Conservation (phyloP, 2,329 filamentous ascomycete species). For the Apiospora pterosperma region DNA sequence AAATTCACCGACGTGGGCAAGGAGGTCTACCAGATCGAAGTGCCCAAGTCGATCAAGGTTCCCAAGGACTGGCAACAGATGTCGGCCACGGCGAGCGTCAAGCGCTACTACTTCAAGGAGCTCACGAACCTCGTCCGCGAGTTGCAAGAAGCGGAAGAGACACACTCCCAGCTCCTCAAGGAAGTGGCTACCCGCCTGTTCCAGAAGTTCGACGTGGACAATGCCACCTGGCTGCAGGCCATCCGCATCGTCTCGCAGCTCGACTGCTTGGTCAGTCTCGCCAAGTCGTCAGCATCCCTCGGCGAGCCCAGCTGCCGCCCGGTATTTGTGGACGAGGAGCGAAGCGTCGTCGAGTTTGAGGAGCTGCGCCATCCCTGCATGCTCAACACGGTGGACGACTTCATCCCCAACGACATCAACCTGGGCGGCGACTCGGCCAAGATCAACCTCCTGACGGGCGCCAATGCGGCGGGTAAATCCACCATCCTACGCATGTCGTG, state of each 20-base stretch:
- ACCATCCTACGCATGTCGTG: conserved; percentile 97
- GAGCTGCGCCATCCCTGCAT: conserved; percentile 96
- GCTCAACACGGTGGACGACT: conserved; percentile 82
- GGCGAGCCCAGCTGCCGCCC: conserved; percentile 88
- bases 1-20: conserved; percentile 87
- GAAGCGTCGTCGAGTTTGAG: conserved; percentile 85
- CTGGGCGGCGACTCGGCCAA: conserved; percentile 79
- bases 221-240: conserved; percentile 81
- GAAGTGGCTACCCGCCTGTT: conserved; percentile 83
- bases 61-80: conserved; percentile 92
- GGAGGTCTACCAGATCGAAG: conserved; percentile 94
- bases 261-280: conserved; percentile 90
- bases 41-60: conserved; percentile 79
- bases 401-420: conserved; percentile 91
- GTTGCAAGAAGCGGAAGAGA: conserved; percentile 92
- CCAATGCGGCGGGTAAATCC: conserved; percentile 96
- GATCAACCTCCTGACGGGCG: conserved; percentile 88
- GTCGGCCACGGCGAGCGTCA: conserved; percentile 87
- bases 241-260: conserved; percentile 87
- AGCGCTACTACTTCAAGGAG: conserved; percentile 89
- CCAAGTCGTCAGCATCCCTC: conserved; percentile 79
- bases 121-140: conserved; percentile 78
- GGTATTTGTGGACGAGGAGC: conserved; percentile 77
- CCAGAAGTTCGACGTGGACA: conserved; percentile 82
- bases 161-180: conserved; percentile 84